Base-by-base conservation (phyloP, 2,329 filamentous ascomycete genomes). In the Colletotrichum sp. region DNA sequence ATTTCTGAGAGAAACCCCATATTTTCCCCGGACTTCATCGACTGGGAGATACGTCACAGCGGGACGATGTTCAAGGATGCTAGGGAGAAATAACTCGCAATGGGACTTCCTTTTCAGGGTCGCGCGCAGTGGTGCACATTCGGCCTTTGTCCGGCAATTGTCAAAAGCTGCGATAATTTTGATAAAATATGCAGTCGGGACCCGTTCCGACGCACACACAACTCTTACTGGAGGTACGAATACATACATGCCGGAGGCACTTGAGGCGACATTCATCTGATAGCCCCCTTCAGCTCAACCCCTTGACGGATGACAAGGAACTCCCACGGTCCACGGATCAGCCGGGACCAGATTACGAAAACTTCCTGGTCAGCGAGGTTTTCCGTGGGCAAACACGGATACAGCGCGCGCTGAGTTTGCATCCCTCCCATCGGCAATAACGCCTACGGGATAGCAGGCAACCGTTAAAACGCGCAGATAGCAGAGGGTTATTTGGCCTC, bases 21-120 rank as follows among this genome's bases (percentile, higher is more conserved):
- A 69, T 52, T 52, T 75, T 75, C 74, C 74, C 74, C 74, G 32
- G 74, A 75, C 74, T 69, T 30, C 44, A 36, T 67, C 52, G 27
- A 22, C 39, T 68, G 39, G 73, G 39, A 48, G 34, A n/a, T 68
- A 75, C 74, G 74, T 75, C 74, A 75, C 64, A 68, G 64, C 57
- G 74, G 74, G 70, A 63, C 70, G 64, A 73, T 36, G 9, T 16
- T 39, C 70, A 64, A 69, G 70, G 70, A 67, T 60, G 60, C 64
- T 73, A 48, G 70, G 70, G 73, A n/a, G 22, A 52, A 60, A 68
- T 76, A 70, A 76, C 74, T 76, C 74, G 59, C 36, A 13, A 34
- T 60, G 74, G 59, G 3, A 25, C 72, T 36, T 48, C 36, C 48
- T 70, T 48, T 48, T 70, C 36, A 52, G 36, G 68, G 68, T 61